Percentiles rank a stretch among this genome's conserved stretches.
phyloP scores from a whole-genome alignment of 805 yeast genomes.

The Saturnispora sanitii region DNA sequence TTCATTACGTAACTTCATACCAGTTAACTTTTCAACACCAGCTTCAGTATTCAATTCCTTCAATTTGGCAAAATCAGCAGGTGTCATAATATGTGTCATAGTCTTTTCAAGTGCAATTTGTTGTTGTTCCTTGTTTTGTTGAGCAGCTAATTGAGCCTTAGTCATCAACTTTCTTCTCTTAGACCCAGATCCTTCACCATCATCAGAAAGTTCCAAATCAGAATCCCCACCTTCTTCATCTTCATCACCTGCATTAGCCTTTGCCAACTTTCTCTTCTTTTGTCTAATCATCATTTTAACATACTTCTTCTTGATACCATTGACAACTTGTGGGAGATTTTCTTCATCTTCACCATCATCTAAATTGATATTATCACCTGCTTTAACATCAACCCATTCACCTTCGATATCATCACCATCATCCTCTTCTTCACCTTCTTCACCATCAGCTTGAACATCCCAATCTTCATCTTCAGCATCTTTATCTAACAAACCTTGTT shows the following conservation, averaged over 20 bases:
- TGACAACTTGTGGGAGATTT: slow-evolving; percentile 24
- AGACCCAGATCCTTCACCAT: slow-evolving; percentile 29
- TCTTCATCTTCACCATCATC: slow-evolving; percentile 38
- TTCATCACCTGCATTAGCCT: slow-evolving; percentile 15
- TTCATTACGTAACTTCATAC: slow-evolving; percentile 50
- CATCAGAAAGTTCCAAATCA: slow-evolving; percentile 44
- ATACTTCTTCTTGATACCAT: slow-evolving; percentile 27
- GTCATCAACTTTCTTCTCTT: slow-evolving; percentile 22
- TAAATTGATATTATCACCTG: slow-evolving; percentile 57
- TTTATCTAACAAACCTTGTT: slow-evolving; percentile 44
- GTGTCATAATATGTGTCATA: slow-evolving; percentile 57
- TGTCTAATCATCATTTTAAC: slow-evolving; percentile 26
- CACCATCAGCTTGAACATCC: slow-evolving; percentile 54
- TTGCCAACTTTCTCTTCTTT: slow-evolving; percentile 21
- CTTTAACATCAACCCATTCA: slow-evolving; percentile 82
- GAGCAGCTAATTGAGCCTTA: slow-evolving; percentile 23
- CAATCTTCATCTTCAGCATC: slow-evolving; percentile 53
- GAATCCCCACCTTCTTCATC: slow-evolving; percentile 29
- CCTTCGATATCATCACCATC: slow-evolving; percentile 62
- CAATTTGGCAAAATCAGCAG: slow-evolving; percentile 94
- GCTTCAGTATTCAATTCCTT: slow-evolving; percentile 81
- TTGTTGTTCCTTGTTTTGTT: slow-evolving; percentile 26
- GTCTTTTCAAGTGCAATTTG: slow-evolving; percentile 50
- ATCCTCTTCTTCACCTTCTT: slow-evolving; percentile 35
- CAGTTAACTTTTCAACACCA: slow-evolving; percentile 73